Conservation (phyloP, 2,329 filamentous ascomycete species). For the Colletotrichum higginsianum region DNA sequence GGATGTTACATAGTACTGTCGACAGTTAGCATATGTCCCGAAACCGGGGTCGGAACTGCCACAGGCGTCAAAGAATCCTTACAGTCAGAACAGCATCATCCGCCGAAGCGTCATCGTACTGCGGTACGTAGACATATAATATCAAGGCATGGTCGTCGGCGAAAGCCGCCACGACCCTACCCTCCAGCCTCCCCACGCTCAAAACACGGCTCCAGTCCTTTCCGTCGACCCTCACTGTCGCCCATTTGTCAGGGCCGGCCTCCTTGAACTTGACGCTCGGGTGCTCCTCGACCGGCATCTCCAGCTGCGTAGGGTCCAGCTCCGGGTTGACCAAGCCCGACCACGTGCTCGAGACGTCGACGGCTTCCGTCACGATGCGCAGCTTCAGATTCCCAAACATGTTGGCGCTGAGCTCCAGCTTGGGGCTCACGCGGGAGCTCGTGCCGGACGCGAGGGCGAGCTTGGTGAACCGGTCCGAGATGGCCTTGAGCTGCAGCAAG, state of each 20-base stretch:
- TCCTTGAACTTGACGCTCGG: conserved; percentile 85
- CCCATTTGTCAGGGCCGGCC: conserved; percentile 86
- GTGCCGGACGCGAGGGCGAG: conserved; percentile 72
- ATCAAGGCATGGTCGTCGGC: conserved; percentile 85
- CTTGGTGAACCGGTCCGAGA: conserved; percentile 95
- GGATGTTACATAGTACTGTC: conserved; percentile 57
- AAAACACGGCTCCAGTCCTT: conserved; percentile 96
- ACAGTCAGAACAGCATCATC: conserved; percentile 85
- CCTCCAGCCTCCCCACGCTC: conserved; percentile 90
- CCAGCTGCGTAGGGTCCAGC: conserved; percentile 83
- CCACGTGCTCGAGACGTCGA: conserved; percentile 91
- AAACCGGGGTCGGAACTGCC: too few species aligned
- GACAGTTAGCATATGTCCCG: conserved; percentile 10
- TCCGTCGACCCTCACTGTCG: conserved; percentile 90
- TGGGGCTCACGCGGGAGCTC: conserved; percentile 59
- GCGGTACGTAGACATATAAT: conserved; percentile 84
- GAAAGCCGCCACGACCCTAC: conserved; percentile 93
- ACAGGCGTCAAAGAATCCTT: conserved; percentile 49
- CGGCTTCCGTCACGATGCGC: conserved; percentile 84
- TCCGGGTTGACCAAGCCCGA: conserved; percentile 88
- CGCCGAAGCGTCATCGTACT: conserved; percentile 74
- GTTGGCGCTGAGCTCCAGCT: conserved; percentile 90
- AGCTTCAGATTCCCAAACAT: conserved; percentile 92
- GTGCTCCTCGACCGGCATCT: conserved; percentile 81
- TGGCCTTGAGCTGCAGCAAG: conserved; percentile 89